phyloP scores from a whole-genome alignment of 2,329 filamentous ascomycete genomes.

The Simplicillium aogashimaense region DNA sequence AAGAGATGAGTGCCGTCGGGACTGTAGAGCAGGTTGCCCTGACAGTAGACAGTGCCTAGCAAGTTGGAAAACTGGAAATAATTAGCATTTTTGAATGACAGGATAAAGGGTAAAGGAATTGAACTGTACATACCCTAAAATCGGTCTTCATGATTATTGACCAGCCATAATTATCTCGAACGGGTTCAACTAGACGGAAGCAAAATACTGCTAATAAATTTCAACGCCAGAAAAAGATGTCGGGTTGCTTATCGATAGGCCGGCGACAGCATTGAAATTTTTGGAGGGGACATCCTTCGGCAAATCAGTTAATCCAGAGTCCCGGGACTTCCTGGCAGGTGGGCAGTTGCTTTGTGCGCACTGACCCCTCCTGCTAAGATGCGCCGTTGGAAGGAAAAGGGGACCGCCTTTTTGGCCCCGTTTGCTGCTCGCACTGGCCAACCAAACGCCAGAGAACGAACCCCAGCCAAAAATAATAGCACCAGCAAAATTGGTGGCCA shows the following conservation, averaged over 20 bases:
- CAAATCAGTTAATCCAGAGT: constrained; percentile 22
- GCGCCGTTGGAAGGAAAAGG: constrained; percentile 8
- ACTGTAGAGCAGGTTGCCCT: constrained; percentile 94
- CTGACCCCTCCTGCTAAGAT: constrained; percentile 9
- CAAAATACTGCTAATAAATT: constrained; percentile 17
- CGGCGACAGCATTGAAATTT: constrained; percentile 13
- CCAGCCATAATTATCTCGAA: constrained; percentile 21
- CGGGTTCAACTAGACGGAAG: constrained; percentile 4
- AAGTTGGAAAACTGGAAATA: constrained; percentile 84
- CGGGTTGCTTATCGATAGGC: constrained; percentile 22
- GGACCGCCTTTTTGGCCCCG: constrained; percentile 5
- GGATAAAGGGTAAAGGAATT: not conserved
- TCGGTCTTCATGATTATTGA: constrained; percentile 86
- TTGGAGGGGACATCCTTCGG: constrained; percentile 16
- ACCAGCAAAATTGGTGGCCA: constrained; percentile 8
- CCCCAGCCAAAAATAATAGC: constrained; percentile 1
- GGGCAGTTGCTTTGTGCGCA: constrained; percentile 11
- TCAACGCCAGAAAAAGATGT: constrained; percentile 9
- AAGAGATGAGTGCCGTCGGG: constrained; percentile 92
- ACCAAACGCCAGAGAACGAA: constrained; percentile 7
- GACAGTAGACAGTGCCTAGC: constrained; percentile 94
- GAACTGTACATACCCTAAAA: constrained; percentile 64
- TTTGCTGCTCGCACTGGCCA: constrained; percentile 8
- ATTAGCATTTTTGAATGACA: not conserved
- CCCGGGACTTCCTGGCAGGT: constrained; percentile 7